phyloP scores from a whole-genome alignment of 2,329 filamentous ascomycete species.

The Raffaelea ambrosiae region DNA sequence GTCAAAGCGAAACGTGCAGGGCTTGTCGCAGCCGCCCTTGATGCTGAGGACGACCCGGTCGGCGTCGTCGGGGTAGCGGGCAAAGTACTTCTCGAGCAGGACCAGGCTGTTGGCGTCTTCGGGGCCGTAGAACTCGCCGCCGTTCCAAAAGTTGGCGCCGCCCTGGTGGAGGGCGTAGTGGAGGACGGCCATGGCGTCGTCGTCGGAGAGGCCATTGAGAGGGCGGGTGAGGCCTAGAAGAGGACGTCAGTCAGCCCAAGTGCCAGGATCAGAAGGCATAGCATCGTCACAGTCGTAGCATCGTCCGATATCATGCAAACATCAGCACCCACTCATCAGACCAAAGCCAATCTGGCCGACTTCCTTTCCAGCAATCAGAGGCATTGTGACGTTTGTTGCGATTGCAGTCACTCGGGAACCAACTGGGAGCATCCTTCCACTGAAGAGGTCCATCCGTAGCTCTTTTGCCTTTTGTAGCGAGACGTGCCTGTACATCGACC shows the following conservation, averaged over 20 bases:
- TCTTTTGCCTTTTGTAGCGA: no score
- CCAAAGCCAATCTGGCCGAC: constrained; percentile 20
- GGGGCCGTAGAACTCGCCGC: constrained; percentile 56
- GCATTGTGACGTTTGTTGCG: constrained; percentile 13
- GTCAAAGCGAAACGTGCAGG: constrained; percentile 28
- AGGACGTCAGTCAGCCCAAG: no score
- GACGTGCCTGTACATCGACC: no score
- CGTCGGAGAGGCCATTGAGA: constrained; percentile 27
- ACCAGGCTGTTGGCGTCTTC: constrained; percentile 48
- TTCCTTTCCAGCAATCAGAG: constrained; percentile 18
- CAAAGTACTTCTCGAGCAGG: constrained; percentile 54
- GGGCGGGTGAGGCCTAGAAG: constrained; percentile 34
- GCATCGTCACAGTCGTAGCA: no score
- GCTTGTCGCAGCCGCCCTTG: constrained; percentile 40
- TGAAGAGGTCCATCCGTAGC: no score
- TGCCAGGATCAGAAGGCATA: no score
- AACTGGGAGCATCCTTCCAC: no score
- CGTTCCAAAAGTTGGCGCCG: constrained; percentile 40
- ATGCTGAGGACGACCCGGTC: constrained; percentile 52
- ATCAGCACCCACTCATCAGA: constrained; percentile 18
- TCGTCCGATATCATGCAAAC: no score
- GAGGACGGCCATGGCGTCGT: constrained; percentile 46
- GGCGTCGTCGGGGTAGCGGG: constrained; percentile 54
- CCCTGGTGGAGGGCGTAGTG: constrained; percentile 32
- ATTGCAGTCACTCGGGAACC: no score